Evolutionary conservation across 306 rosid species (phyloP).

Genomic region (Castanospermum australe): DNA sequence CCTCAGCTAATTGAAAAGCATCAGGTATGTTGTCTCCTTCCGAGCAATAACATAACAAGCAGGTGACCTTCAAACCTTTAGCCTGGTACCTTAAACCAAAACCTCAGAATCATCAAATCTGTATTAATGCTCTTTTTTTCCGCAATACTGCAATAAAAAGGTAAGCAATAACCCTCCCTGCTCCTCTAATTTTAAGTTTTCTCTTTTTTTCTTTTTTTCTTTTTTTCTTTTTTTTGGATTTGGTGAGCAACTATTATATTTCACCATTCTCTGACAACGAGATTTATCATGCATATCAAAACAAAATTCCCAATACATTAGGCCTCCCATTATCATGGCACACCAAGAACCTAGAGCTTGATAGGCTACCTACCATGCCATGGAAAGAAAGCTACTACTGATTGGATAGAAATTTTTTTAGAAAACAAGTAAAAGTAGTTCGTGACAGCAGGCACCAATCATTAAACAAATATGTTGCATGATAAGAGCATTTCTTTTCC

Average conservation of each 20-base stretch:
- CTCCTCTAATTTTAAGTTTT: background rate
- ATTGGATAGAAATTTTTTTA: background rate
- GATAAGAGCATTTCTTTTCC: background rate
- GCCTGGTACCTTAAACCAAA: conserved; percentile 56
- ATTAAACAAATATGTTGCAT: background rate
- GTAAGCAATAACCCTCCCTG: background rate
- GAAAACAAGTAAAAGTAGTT: background rate
- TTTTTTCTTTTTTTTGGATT: background rate
- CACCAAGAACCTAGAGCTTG: background rate
- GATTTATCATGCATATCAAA: background rate
- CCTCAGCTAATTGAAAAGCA: conserved; percentile 86
- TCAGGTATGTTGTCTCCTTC: conserved; percentile 93
- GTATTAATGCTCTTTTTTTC: background rate
- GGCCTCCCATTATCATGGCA: background rate
- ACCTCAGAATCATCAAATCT: conserved; percentile 8
- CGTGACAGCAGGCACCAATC: background rate
- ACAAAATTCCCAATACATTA: background rate
- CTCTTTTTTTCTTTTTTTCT: too few species aligned
- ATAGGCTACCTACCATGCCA: background rate
- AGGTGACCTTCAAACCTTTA: conserved; percentile 86
- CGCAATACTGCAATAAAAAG: background rate
- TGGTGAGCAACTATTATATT: conserved; percentile 1
- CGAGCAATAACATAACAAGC: conserved; percentile 87
- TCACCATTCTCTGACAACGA: background rate
- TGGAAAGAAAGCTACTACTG: background rate